Evolutionary conservation across 495 filamentous ascomycete genomes (phyloP), one percentile per base, ranked within the genome.

Genomic region (Aspergillus sparsus): DNA sequence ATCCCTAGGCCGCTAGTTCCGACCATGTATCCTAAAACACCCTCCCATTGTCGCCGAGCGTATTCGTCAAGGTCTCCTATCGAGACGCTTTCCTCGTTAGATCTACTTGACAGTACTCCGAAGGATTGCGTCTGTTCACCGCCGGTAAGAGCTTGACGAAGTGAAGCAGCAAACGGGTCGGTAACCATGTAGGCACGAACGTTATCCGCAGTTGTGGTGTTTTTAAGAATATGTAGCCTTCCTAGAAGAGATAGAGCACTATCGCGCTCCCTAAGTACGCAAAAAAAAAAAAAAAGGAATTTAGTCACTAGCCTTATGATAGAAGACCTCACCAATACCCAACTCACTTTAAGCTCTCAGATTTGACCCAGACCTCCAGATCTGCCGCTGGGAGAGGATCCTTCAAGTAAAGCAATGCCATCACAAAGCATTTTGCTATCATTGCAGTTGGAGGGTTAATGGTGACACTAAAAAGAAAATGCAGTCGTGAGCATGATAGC

Each of bases 1-100:
- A 61, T 82, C 56, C 42, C 82, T 67, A 72, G 82, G 68, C 80
- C 84, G 55, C 82, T 82, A 37, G 82, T 87, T 49, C 87, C 87
- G 34, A 98, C 94, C 74, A 98, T 93, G 69, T 93, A 98, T 70
- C 96, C 92, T 35, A 98, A 75, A 9, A 98, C 95, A 7, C 90
- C 87, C 71, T 98, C 95, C 91, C 95, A 98, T 68, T 97, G 93
- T 61, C 80, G 83, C 49, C 88, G 82, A 12, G 93, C 93, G 74
- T 92, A 97, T 32, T 85, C 78, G 62, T 98, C 95, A n/a, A 98
- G 80, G 66, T 86, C 89, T 18, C 77, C 64, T 6, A 92, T 73
- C 18, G 85, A 80, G 31, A 94, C 80, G 36, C 77, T 74, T 41
- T 78, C 73, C 13, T 84, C 79, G 34, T 84, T 78, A 1, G 84